Evolutionary conservation across 2,329 filamentous ascomycete genomes (phyloP).

Genomic region (Ramularia endophylla): DNA sequence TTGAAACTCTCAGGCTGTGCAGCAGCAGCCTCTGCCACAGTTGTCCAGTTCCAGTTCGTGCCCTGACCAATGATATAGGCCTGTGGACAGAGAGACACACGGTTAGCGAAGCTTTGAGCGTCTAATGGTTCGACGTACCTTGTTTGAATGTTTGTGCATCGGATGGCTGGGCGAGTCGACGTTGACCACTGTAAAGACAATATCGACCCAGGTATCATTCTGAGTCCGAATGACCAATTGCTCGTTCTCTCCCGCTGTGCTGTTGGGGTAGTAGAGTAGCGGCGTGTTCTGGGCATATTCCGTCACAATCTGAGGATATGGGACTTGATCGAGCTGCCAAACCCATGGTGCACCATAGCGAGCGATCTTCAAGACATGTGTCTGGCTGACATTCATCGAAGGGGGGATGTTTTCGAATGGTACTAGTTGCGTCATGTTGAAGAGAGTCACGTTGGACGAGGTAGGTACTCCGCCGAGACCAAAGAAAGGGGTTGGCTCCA

Average conservation of each 20-base stretch:
- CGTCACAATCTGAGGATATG: constrained; percentile 4
- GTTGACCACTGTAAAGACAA: constrained; percentile 23
- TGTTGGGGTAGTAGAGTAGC: constrained; percentile 12
- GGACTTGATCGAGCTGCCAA: neutral
- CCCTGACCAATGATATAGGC: constrained; percentile 53
- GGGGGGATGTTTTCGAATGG: constrained; percentile 11
- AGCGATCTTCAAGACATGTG: constrained; percentile 9
- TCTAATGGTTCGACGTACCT: too few species aligned
- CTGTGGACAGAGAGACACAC: too few species aligned
- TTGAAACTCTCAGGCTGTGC: constrained; percentile 50
- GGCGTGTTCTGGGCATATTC: constrained; percentile 8
- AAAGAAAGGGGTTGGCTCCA: too few species aligned
- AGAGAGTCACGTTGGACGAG: constrained; percentile 3
- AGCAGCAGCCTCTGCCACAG: constrained; percentile 48
- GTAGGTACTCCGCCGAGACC: constrained; percentile 8
- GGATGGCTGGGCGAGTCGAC: too few species aligned
- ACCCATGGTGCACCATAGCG: constrained; percentile 5
- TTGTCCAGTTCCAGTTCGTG: constrained; percentile 45
- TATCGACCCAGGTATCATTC: constrained; percentile 31
- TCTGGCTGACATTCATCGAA: constrained; percentile 4
- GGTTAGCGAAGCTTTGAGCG: too few species aligned
- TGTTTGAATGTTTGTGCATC: constrained; percentile 60
- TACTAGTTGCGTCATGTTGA: constrained; percentile 8
- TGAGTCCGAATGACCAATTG: constrained; percentile 20
- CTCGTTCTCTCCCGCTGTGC: constrained; percentile 6